Evolutionary conservation across 176 grass and related monocot genomes (phyloP).

Genomic region (Carex cristatella): DNA sequence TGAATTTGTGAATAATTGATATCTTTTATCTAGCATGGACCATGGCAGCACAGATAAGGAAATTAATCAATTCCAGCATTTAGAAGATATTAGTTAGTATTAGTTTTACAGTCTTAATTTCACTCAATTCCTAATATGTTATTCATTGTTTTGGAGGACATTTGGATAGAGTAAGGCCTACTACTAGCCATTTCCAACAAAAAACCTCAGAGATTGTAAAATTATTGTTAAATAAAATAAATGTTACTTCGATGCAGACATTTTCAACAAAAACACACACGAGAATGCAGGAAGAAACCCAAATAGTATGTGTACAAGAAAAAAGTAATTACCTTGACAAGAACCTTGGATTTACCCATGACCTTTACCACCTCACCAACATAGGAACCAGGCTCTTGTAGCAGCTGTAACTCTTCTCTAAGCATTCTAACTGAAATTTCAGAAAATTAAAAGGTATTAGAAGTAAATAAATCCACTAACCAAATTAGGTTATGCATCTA

Average conservation of each 20-base stretch:
- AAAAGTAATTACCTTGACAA: conserved; percentile 69
- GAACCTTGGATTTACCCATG: conserved; percentile 99
- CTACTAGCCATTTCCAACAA: not conserved
- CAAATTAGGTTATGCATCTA: not conserved
- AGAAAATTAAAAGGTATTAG: not conserved
- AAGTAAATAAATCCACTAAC: not conserved
- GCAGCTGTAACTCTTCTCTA: conserved; percentile 87
- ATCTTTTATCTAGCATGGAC: not conserved
- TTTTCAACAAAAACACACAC: not conserved
- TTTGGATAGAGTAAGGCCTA: not conserved
- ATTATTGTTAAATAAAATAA: not conserved
- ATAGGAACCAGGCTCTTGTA: conserved; percentile 92
- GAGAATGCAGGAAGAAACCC: not conserved
- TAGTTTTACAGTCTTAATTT: not conserved
- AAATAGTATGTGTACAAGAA: not conserved
- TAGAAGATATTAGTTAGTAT: not conserved
- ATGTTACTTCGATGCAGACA: not conserved
- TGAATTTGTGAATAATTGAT: not conserved
- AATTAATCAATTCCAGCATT: not conserved
- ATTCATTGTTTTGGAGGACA: not conserved
- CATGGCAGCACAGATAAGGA: not conserved
- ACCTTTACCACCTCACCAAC: conserved; percentile 98
- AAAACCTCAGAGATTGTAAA: not conserved
- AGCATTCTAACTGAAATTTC: conserved; percentile 73
- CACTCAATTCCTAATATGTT: not conserved